Base-by-base conservation (phyloP, 345 rosid genomes). In the Sonneratia caseolaris region DNA sequence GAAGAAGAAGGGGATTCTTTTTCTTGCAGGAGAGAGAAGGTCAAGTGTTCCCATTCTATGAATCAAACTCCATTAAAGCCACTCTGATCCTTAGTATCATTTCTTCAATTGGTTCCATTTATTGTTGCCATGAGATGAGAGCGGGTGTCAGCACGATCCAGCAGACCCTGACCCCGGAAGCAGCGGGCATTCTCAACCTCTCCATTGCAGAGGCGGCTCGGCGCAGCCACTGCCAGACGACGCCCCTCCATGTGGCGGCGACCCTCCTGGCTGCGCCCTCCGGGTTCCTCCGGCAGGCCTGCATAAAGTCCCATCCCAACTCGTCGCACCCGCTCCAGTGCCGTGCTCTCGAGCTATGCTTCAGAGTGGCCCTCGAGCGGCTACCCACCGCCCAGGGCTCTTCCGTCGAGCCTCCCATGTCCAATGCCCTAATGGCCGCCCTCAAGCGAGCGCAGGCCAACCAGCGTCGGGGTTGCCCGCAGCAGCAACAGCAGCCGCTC, bases 301-400 rank as follows among this genome's bases (percentile, higher is more conserved):
- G 99, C 78, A 92, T 92, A 79, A 95, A 95, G 75, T 90, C 99
- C 1, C 99, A 95, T 80, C 99, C 98, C 7, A 95, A 92, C 74
- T 95, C 99, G 0, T 95, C 99, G 7, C 98, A 95, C 74, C 99
- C 99, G 0, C 87, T 95, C n/a, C 99, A 95, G 94, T 95, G 99
- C 76, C 85, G 99, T 35, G 99, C 99, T 24, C 82, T 95, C 36
- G 99, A 95, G 92, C 99, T 95, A 71, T 95, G 99, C 76, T 95
- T 95, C 85, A 90, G 92, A 81, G 99, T 95, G n/a, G 99, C 99
- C 4, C 85, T 95, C 68, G 99, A 95, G 57, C 88, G 98, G 18
- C 88, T 95, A 19, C 98, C 99, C 32, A 83, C 96, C 4, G 79
- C 89, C 0, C 86, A 85, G 69, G 83, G 78, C 43, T 66, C 77